These are phyloP conservation scores for Backusella circina DNA, from an alignment of 192 early-diverging fungal genomes.

Conservation along the genomic window DNA sequence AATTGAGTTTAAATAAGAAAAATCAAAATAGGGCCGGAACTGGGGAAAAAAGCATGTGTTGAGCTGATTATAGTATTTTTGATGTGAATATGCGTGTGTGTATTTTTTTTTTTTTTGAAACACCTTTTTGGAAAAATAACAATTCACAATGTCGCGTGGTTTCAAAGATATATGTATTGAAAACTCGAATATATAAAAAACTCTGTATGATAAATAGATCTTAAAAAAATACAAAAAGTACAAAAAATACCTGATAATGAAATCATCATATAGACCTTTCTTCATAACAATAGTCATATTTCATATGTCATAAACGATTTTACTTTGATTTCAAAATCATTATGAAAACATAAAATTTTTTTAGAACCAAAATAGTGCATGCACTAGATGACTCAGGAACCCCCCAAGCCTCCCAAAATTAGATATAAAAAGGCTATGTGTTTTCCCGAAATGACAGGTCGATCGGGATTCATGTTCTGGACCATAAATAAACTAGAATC, in stretches of 20 bases:
- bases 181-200: neutral
- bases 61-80: neutral
- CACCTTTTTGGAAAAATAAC: neutral
- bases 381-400: neutral
- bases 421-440: neutral
- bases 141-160: neutral
- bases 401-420: neutral
- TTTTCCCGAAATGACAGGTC: neutral
- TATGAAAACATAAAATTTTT: neutral
- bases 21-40: neutral
- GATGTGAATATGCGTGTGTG: neutral
- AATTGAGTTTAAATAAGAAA: neutral
- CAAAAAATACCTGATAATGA: neutral
- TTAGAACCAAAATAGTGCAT: neutral
- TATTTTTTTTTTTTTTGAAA: neutral
- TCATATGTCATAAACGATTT: neutral
- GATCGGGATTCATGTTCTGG: neutral
- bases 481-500: neutral
- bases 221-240: neutral
- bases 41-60: neutral
- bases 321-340: neutral
- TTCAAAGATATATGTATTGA: neutral
- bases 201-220: neutral
- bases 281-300: neutral
- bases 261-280: neutral